These are phyloP conservation scores for Rhododendron ferrugineum DNA, from an alignment of 148 eudicot species.

Conservation along the genomic window DNA sequence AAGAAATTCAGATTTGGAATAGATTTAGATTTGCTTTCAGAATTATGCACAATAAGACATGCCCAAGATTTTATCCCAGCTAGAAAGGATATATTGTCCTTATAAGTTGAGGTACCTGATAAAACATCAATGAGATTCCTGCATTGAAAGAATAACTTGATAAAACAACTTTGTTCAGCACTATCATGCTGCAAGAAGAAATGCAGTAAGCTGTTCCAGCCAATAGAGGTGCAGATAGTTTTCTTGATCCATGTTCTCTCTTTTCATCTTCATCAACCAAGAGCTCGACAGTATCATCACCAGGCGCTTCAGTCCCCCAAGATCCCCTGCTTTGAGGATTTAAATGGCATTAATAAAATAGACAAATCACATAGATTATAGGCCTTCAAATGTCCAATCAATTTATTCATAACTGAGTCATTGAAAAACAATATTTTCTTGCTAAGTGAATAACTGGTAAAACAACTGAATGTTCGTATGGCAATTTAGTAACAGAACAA, in stretches of 20 bases:
- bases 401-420: background rate
- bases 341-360: background rate
- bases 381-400: background rate
- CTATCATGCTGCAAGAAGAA: slow-evolving; percentile 87
- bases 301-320: slow-evolving; percentile 29
- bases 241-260: slow-evolving; percentile 41
- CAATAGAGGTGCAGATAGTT: slow-evolving; percentile 53
- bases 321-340: slow-evolving; percentile 35
- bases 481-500: background rate
- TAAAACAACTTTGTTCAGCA: slow-evolving; percentile 73
- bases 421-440: background rate
- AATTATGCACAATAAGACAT: background rate
- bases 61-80: background rate
- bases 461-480: background rate
- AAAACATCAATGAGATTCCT: slow-evolving; percentile 84
- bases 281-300: slow-evolving; percentile 17
- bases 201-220: slow-evolving; percentile 81
- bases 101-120: slow-evolving; percentile 46
- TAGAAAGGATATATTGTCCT: background rate
- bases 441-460: background rate
- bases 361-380: background rate
- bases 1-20: background rate
- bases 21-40: background rate
- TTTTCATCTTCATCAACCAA: slow-evolving; percentile 31
- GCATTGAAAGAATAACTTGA: slow-evolving; percentile 78